phyloP scores from a whole-genome alignment of 306 rosid species.

The Macrotyloma uniflorum region DNA sequence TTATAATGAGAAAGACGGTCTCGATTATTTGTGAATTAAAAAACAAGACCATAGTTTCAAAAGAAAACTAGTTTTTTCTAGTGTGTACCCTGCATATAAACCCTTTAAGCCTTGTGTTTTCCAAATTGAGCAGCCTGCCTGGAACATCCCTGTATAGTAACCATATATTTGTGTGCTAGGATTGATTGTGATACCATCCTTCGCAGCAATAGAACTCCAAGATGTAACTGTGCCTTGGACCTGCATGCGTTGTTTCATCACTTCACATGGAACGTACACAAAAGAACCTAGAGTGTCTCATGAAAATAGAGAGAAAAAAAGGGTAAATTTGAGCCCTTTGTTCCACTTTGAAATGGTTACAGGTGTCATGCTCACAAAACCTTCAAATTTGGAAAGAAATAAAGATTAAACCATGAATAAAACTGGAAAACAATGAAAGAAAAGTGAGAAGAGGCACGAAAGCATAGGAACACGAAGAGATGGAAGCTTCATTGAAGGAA shows the following conservation, averaged over 20 bases:
- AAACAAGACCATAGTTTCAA: neutral
- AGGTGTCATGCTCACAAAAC: conserved; percentile 8
- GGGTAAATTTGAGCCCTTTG: conserved; percentile 33
- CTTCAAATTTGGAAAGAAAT: conserved; percentile 20
- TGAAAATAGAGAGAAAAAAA: conserved; percentile 50
- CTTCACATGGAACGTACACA: conserved; percentile 97
- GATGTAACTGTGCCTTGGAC: conserved; percentile 81
- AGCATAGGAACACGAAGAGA: too few species aligned
- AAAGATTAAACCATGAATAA: too few species aligned
- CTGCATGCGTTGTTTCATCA: conserved; percentile 94
- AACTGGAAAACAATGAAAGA: too few species aligned
- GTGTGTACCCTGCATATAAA: conserved; percentile 81
- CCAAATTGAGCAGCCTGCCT: conserved; percentile 86
- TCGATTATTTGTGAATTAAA: neutral
- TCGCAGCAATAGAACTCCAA: conserved; percentile 65
- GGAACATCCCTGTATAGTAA: conserved; percentile 83
- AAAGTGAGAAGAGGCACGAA: too few species aligned
- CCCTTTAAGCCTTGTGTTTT: conserved; percentile 79
- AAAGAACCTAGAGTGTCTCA: conserved; percentile 93
- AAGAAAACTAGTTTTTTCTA: conserved; percentile 13
- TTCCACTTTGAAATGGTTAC: conserved; percentile 31
- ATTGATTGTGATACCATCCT: conserved; percentile 51
- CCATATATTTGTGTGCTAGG: conserved; percentile 64
- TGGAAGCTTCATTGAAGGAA: too few species aligned
- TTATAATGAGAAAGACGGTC: conserved; percentile 12